A percentile compares a stretch with the other conserved stretches of the same genome.
Conservation (phyloP, 2,329 filamentous ascomycete genomes). For the Pseudophaeomoniella oleicola region DNA sequence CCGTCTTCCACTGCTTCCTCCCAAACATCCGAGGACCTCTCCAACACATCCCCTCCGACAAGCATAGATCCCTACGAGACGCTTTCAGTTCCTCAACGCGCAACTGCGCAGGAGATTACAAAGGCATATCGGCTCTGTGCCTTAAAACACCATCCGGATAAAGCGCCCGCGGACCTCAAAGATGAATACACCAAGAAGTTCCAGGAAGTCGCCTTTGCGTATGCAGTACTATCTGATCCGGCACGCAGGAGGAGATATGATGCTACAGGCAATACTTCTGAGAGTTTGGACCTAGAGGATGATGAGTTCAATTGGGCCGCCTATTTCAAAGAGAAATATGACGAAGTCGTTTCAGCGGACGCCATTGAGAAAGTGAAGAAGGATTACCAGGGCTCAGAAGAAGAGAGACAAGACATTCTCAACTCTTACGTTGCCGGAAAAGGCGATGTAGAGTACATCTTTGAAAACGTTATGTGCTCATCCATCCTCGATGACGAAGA, state of each 20-base stretch:
- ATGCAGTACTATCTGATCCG: slow-evolving; percentile 78
- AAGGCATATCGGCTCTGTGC: slow-evolving; percentile 73
- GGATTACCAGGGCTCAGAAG: slow-evolving; percentile 71
- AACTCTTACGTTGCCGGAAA: slow-evolving; percentile 57
- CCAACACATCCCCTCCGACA: slow-evolving; percentile 48
- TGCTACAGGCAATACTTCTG: slow-evolving; percentile 73
- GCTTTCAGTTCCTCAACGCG: slow-evolving; percentile 54
- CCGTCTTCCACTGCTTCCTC: neutral
- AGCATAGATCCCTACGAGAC: slow-evolving; percentile 66
- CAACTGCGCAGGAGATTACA: slow-evolving; percentile 69
- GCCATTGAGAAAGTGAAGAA: slow-evolving; percentile 61
- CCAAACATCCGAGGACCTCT: slow-evolving; percentile 30
- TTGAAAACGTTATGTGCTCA: slow-evolving; percentile 75
- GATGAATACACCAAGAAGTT: slow-evolving; percentile 65
- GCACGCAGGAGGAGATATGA: slow-evolving; percentile 76
- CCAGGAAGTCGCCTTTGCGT: slow-evolving; percentile 84
- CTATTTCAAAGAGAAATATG: slow-evolving; percentile 77
- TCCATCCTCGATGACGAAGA: slow-evolving; percentile 72
- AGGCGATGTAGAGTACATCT: slow-evolving; percentile 65
- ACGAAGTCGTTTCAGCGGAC: slow-evolving; percentile 57
- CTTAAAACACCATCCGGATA: slow-evolving; percentile 75
- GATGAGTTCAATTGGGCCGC: slow-evolving; percentile 81
- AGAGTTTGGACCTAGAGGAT: slow-evolving; percentile 56
- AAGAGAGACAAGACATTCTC: slow-evolving; percentile 69
- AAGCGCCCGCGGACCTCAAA: slow-evolving; percentile 54